A percentile compares a stretch with the other conserved stretches of the same genome.
phyloP scores from a whole-genome alignment of 1,284 basidiomycete genomes.

The Heterobasidion irregulare region DNA sequence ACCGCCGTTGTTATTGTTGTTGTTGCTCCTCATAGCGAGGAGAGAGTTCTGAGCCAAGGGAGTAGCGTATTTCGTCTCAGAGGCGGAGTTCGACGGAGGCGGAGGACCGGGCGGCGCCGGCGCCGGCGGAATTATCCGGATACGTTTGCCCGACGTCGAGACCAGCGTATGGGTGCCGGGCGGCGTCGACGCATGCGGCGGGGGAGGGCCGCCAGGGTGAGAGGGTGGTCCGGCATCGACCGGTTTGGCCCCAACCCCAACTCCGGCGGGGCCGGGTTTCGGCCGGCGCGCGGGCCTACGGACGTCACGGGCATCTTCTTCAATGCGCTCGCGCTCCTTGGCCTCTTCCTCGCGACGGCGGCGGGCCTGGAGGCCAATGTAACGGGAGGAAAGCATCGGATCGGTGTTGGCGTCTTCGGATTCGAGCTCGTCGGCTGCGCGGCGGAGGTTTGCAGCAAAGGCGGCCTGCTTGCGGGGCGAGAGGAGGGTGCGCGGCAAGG shows the following conservation, averaged over 20 bases:
- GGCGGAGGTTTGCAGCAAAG: slow-evolving; percentile 37
- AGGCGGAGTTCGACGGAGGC: neutral
- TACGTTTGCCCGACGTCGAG: slow-evolving; percentile 31
- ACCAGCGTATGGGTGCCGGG: slow-evolving; percentile 18
- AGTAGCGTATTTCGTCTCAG: slow-evolving; percentile 7
- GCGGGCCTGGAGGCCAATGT: slow-evolving; percentile 34
- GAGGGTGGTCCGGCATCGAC: slow-evolving; percentile 21
- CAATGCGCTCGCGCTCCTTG: slow-evolving; percentile 21
- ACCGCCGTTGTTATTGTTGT: too few species aligned
- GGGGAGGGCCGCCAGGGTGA: slow-evolving; percentile 12
- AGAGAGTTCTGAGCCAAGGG: neutral
- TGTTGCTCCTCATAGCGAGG: neutral
- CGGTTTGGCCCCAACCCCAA: slow-evolving; percentile 19
- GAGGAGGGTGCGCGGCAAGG: slow-evolving; percentile 39
- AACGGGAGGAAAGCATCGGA: slow-evolving; percentile 36
- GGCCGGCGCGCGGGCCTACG: neutral
- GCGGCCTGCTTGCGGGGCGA: slow-evolving; percentile 24
- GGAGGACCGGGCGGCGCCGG: slow-evolving; percentile 13
- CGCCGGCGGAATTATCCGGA: slow-evolving; percentile 23
- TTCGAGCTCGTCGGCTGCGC: slow-evolving; percentile 39
- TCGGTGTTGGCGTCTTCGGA: slow-evolving; percentile 36
- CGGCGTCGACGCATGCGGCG: slow-evolving; percentile 10
- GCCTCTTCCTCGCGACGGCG: slow-evolving; percentile 36
- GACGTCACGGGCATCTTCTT: slow-evolving; percentile 31
- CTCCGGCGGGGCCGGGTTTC: neutral